These are phyloP conservation scores for Cladosporium sp. DNA, from an alignment of 2,329 filamentous ascomycete species.

Conservation along the genomic window DNA sequence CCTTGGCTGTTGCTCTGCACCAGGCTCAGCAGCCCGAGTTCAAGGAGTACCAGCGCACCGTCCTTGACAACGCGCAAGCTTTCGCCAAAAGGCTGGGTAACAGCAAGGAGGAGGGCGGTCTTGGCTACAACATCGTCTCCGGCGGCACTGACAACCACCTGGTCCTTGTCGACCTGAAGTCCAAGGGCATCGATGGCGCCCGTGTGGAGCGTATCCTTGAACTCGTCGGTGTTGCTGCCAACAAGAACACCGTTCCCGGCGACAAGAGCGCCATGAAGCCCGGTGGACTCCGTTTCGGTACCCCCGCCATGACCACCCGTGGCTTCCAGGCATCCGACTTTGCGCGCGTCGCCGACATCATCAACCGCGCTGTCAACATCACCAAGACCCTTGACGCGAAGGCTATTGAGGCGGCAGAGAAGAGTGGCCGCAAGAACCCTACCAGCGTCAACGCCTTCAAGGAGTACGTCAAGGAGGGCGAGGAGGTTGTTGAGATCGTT, in stretches of 20 bases:
- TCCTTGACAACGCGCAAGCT: conserved; percentile 86
- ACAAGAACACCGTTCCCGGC: conserved; percentile 98
- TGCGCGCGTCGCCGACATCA: conserved; percentile 76
- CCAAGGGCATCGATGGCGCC: conserved; percentile 83
- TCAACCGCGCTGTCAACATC: conserved; percentile 77
- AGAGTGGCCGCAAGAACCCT: conserved; percentile 62
- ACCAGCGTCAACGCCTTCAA: conserved; percentile 64
- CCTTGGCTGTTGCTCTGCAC: conserved; percentile 88
- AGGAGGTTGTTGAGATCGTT: conserved; percentile 65
- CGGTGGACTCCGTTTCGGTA: conserved; percentile 88
- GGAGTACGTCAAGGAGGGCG: conserved; percentile 64
- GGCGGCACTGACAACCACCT: conserved; percentile 98
- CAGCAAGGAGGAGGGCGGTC: conserved; percentile 67
- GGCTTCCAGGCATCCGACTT: conserved; percentile 92
- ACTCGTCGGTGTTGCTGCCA: conserved; percentile 97
- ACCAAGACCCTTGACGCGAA: conserved; percentile 71
- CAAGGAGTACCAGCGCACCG: conserved; percentile 84
- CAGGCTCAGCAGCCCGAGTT: conserved; percentile 89
- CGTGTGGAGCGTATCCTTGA: conserved; percentile 94
- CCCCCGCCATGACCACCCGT: conserved; percentile 94
- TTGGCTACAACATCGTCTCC: conserved; percentile 85
- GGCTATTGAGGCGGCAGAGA: conserved; percentile 64
- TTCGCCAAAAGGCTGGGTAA: conserved; percentile 66
- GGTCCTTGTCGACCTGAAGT: conserved; percentile 86
- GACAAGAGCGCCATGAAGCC: conserved; percentile 92